Percentiles rank a stretch among this genome's conserved stretches.
Conservation (phyloP, 768 basidiomycete genomes). For the Boletus pseudo-olivaceus region DNA sequence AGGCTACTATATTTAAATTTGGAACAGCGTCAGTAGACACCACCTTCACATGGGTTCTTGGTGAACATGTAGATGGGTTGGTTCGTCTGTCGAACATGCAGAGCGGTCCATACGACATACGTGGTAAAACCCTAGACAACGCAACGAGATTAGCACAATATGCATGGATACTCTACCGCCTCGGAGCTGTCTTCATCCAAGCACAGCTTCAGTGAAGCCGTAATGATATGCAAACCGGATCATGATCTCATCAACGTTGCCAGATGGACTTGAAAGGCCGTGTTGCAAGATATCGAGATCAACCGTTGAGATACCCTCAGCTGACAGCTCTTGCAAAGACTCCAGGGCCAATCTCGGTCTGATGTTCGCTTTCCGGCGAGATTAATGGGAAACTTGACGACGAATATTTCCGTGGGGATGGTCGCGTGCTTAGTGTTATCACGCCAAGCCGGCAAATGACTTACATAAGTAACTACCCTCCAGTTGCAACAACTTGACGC, state of each 20-base stretch:
- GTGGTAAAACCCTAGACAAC: constrained; percentile 4
- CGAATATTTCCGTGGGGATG: not conserved
- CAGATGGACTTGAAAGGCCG: not conserved
- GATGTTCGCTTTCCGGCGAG: not conserved
- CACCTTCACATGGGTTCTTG: not conserved
- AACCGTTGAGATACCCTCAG: not conserved
- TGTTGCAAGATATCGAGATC: not conserved
- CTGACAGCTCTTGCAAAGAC: not conserved
- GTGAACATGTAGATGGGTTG: not conserved
- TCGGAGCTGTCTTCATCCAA: not conserved
- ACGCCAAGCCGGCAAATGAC: not conserved
- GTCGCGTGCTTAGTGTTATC: not conserved
- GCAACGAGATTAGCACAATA: not conserved
- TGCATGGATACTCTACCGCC: not conserved
- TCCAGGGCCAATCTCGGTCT: not conserved
- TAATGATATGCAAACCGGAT: constrained; percentile 2
- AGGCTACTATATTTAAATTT: not conserved
- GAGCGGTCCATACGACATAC: not conserved
- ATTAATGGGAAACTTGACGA: not conserved
- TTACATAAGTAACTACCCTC: not conserved
- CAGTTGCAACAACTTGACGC: not conserved
- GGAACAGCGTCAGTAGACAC: not conserved
- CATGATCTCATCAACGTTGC: constrained; percentile 5
- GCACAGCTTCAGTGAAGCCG: not conserved
- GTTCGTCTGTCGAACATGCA: not conserved